These are phyloP conservation scores for Amborella trichopoda DNA, from an alignment of 164 flowering plant genomes.

Conservation along the genomic window DNA sequence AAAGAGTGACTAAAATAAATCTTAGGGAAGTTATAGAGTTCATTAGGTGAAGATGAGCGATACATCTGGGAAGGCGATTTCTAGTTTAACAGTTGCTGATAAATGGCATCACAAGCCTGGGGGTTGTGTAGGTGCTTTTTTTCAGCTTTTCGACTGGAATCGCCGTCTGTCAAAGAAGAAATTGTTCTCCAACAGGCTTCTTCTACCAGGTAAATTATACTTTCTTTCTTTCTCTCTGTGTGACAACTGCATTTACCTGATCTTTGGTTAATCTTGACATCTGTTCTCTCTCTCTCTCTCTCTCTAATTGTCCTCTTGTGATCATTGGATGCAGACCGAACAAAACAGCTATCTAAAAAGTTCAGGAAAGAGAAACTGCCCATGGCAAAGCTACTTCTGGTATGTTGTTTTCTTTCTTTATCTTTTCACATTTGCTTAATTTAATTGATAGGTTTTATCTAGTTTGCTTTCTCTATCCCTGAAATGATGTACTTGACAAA, in stretches of 20 bases:
- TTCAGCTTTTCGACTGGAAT: conserved; percentile 89
- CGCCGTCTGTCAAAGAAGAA: conserved; percentile 73
- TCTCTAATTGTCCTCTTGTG: too few relatives aligned
- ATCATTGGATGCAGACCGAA: conserved; percentile 39
- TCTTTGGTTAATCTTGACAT: too few relatives aligned
- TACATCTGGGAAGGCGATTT: conserved; percentile 16
- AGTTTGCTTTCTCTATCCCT: not conserved
- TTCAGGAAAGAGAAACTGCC: conserved; percentile 72
- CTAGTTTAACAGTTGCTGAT: conserved; percentile 55
- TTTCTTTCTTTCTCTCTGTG: too few relatives aligned
- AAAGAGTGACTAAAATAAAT: too few relatives aligned
- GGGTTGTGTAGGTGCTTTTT: conserved; percentile 89
- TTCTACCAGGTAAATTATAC: conserved; percentile 46
- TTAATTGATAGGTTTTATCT: too few relatives aligned
- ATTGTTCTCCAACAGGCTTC: conserved; percentile 63
- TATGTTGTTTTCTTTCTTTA: conserved; percentile 13
- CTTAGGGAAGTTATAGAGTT: too few relatives aligned
- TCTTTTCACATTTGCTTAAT: not conserved
- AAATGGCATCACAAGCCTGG: conserved; percentile 53
- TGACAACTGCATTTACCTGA: too few relatives aligned
- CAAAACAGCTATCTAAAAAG: conserved; percentile 50
- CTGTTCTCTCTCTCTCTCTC: too few relatives aligned
- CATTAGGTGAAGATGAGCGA: conserved; percentile 41
- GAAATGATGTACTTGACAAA: not conserved
- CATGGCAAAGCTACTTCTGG: conserved; percentile 57